Base-by-base conservation (phyloP, 2,329 filamentous ascomycete species). In the Colletotrichum australisinense region DNA sequence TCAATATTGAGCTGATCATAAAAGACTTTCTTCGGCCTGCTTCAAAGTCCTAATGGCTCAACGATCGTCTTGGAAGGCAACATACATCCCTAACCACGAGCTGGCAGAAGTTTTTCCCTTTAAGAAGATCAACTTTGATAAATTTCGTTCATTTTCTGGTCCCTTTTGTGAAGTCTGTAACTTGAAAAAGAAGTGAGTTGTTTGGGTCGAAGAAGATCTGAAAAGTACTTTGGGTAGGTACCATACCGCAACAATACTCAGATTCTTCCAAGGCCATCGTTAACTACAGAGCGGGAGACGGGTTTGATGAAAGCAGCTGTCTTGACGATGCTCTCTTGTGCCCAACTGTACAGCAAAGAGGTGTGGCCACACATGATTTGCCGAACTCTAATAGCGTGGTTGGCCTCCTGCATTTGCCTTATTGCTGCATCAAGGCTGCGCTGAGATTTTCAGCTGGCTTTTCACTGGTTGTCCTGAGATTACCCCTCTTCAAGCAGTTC, bases 91-190 rank as follows among this genome's bases (percentile, higher is more conserved):
- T 7, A 2, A 2, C 42, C 8, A 49, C 19, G 42, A 5, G 8
- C 19, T 9, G 1, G 7, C 19, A 42, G 6, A 42, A 19, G 6
- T 14, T 0, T 0, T 14, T 3, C 1, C 3, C 3, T 7, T 7
- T 42, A 5, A 19, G 38, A 16, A 19, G 2, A 42, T 42, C 16
- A 19, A 42, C 7, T 7, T 3, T 7, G 5, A 16, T 6, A 42
- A 16, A 5, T 42, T 16, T 16, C 38, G 14, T 3, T 42, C 5
- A 16, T 42, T 42, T 5, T 16, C 35, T 5, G 14, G 14, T 6
- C 16, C 6, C 14, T 7, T 16, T 42, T 42, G 14, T 19, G 3
- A 42, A 42, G 5, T 7, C 38, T 19, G 16, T 42, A 16, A 42
- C 1, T 42, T 19, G 14, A 3, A 42, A 16, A 42, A n/a, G n/a